These are phyloP conservation scores for Aspergillus ochraceoroseus DNA, from an alignment of 2,329 filamentous ascomycete genomes.

Conservation along the genomic window DNA sequence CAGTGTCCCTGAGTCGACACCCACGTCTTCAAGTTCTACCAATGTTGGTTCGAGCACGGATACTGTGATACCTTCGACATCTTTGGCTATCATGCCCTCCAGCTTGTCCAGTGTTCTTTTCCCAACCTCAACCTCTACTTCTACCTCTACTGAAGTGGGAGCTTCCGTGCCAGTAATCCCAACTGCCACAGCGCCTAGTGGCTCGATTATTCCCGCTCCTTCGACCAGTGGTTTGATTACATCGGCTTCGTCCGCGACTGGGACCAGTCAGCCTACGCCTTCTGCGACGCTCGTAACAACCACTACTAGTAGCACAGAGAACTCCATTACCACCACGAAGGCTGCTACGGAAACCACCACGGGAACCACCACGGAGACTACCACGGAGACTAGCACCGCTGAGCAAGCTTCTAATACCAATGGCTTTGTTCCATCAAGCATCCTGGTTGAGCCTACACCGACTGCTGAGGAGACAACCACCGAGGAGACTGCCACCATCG, in stretches of 20 bases:
- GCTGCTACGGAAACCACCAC: conserved; percentile 17
- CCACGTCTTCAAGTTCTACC: conserved; percentile 6
- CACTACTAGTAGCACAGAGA: conserved; percentile 21
- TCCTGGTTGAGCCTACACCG: conserved; percentile 29
- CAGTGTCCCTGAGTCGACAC: conserved; percentile 25
- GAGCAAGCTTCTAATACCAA: conserved; percentile 10
- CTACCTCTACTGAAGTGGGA: background rate
- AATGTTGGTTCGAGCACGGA: conserved; percentile 11
- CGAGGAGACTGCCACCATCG: conserved; percentile 39
- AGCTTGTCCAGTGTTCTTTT: conserved; percentile 8
- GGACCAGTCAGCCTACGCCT: conserved; percentile 4
- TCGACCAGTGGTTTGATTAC: background rate
- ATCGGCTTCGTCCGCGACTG: background rate
- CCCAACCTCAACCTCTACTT: no score
- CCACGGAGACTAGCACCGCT: conserved; percentile 26
- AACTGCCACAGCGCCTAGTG: conserved; percentile 9
- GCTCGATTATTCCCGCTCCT: conserved; percentile 9
- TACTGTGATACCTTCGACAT: conserved; percentile 1
- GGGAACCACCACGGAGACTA: conserved; percentile 41
- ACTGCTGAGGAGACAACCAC: conserved; percentile 28
- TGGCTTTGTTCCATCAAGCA: conserved; percentile 25
- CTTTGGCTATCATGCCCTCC: no score
- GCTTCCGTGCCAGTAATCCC: conserved; percentile 17
- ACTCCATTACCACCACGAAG: conserved; percentile 15
- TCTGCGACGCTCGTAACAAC: conserved; percentile 20